Evolutionary conservation across 768 basidiomycete genomes (phyloP), one percentile per base, ranked within the genome.

Genomic region (Macrocybe gigantea): DNA sequence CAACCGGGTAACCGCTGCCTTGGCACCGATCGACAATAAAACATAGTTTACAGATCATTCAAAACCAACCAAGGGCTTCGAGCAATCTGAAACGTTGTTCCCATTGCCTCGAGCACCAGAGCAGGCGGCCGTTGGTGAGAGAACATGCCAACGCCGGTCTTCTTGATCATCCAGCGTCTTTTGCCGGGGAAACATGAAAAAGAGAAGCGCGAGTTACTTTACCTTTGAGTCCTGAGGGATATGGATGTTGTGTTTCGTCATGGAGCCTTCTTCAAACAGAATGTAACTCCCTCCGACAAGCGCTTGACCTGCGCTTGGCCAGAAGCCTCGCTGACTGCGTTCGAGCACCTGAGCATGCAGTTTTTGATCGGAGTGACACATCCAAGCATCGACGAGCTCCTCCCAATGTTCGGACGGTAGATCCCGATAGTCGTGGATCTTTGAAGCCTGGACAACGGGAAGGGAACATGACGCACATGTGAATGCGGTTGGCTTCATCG

Each of bases 341-440:
- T 78, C 72, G 44, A 78, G 66, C 3, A 91, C 76, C 10, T 82
- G 78, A 33, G 83, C 82, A 52, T 86, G 79, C 42, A 97, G 70
- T 38, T 79, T 82, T 68, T 95, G 93, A 58, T 96, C 93, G 7
- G 82, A 64, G 64, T 97, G 95, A 58, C 95, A 98, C 88, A 98
- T 93, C 95, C 95, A 98, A 6, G 93, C 87, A 53, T 97, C 95
- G 13, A 98, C 81, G 11, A 98, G 82, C 63, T 98, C 95, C 53
- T 92, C 86, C 95, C 95, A 98, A 57, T 98, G 87, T 60, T 97
- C 94, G 4, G 90, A 93, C 3, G 95, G 95, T 9, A 98, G 71
- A 60, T 96, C 93, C 35, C 83, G 79, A 64, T 88, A 98, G 39
- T 65, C 69, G 22, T 50, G 52, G 13, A 80, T 61, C 37, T 65